These are phyloP conservation scores for Coemansia linderi DNA, from an alignment of 371 early-diverging fungal genomes.

Conservation along the genomic window DNA sequence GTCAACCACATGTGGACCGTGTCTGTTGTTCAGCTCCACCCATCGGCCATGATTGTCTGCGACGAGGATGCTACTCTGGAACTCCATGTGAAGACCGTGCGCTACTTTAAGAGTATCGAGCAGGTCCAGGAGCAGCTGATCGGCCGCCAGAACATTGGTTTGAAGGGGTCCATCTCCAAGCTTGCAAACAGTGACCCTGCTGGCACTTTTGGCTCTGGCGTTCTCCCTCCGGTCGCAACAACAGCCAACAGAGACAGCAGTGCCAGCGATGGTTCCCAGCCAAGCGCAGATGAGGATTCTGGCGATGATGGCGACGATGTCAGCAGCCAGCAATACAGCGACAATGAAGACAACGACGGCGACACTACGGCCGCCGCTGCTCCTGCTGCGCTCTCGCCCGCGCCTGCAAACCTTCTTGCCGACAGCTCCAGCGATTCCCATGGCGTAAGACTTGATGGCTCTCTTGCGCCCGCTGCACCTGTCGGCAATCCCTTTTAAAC, in stretches of 20 bases:
- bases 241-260: background rate
- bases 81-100: slow-evolving; percentile 87
- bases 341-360: slow-evolving; percentile 1
- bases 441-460: slow-evolving; percentile 20
- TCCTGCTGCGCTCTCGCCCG: background rate
- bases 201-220: background rate
- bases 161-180: slow-evolving; percentile 64
- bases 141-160: slow-evolving; percentile 75
- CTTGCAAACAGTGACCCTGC: slow-evolving; percentile 15
- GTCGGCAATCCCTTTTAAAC: slow-evolving; percentile 52
- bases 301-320: slow-evolving; percentile 11
- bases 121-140: slow-evolving; percentile 81
- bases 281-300: slow-evolving; percentile 7
- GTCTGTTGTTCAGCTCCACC: slow-evolving; percentile 86
- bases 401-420: slow-evolving; percentile 21
- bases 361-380: background rate
- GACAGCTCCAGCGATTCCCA: slow-evolving; percentile 27
- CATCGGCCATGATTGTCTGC: slow-evolving; percentile 84
- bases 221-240: background rate
- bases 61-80: slow-evolving; percentile 90
- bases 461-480: slow-evolving; percentile 38
- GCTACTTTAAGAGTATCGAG: slow-evolving; percentile 89
- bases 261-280: background rate
- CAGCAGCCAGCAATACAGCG: slow-evolving; percentile 1
- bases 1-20: slow-evolving; percentile 94